Evolutionary conservation across 2,329 filamentous ascomycete genomes (phyloP), one percentile per base, ranked within the genome.

Genomic region (Pyrenophora graminea): DNA sequence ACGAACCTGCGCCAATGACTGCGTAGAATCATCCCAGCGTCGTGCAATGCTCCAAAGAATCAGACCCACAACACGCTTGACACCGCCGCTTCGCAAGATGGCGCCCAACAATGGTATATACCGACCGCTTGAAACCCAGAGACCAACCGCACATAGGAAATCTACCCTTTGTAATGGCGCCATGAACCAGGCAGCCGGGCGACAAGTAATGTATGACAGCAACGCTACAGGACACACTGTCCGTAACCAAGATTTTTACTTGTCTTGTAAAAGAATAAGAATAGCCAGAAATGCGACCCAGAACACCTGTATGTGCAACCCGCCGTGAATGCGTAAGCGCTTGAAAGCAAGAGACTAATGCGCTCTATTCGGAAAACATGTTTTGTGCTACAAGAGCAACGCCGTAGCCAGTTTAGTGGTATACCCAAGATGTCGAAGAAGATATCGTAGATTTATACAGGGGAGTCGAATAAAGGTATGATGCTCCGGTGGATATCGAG

Each of bases 381-480:
- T 64, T 65, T 68, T 68, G 70, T 62, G 66, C 65, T 67, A 63
- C 53, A 65, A 61, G 65, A 66, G 72, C 71, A 72, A 74, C 72
- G 71, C 72, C 72, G 71, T 75, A 62, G 70, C 67, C 69, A 63
- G 64, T 62, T 56, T 59, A 66, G 68, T 74, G 71, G 71, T 73
- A 73, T 73, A 68, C 65, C 69, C 64, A 69, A 70, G 59, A 72
- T 71, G 65, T 70, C 64, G 67, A 73, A 68, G 58, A 63, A 69
- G 67, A 73, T 70, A 68, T 73, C 66, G 69, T 66, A 65, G 67
- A 72, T 74, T 74, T 75, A 69, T 74, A 75, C 71, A 74, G 60
- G 67, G 68, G 72, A 68, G 67, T 69, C 69, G 64, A 72, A 71
- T 73, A 60, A 64, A 66, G 64, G 63, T 58, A 62, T 63, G 66